These are phyloP conservation scores for Botryobasidium botryosum DNA, from an alignment of 768 basidiomycete genomes.

Conservation along the genomic window DNA sequence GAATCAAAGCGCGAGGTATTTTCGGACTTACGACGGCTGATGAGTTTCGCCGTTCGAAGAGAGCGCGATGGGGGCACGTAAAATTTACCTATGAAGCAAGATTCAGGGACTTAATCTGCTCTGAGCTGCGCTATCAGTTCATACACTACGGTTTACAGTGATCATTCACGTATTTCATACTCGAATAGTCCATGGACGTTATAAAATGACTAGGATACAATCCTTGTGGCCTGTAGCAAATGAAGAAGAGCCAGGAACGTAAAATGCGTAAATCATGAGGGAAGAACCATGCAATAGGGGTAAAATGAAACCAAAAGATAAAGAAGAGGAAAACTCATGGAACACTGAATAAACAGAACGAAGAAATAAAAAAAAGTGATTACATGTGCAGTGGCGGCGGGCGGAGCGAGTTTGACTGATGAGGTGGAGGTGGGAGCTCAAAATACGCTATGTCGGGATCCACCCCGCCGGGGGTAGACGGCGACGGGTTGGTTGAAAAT, in stretches of 20 bases:
- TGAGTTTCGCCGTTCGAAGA: conserved; percentile 73
- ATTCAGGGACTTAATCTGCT: not conserved
- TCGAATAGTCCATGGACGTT: not conserved
- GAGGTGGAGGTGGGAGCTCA: too few species aligned
- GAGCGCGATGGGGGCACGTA: too few species aligned
- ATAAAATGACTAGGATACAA: conserved; percentile 1
- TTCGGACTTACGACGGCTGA: conserved; percentile 74
- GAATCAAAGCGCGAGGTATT: conserved; percentile 59
- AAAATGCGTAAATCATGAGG: too few species aligned
- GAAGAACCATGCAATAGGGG: conserved; percentile 1
- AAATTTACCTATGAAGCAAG: too few species aligned
- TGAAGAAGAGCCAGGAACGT: too few species aligned
- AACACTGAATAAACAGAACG: too few species aligned
- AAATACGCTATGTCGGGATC: too few species aligned
- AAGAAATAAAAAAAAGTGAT: conserved; percentile 1
- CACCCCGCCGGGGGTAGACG: too few species aligned
- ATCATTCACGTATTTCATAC: not conserved
- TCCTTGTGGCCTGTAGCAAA: too few species aligned
- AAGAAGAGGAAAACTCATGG: conserved; percentile 1
- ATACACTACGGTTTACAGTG: not conserved
- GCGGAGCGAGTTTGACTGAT: too few species aligned
- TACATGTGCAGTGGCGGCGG: too few species aligned
- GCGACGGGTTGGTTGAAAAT: too few species aligned
- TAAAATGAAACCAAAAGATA: conserved; percentile 1
- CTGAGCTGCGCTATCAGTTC: not conserved